phyloP scores from a whole-genome alignment of 2,329 filamentous ascomycete species.

The Cordyceps cicadae region DNA sequence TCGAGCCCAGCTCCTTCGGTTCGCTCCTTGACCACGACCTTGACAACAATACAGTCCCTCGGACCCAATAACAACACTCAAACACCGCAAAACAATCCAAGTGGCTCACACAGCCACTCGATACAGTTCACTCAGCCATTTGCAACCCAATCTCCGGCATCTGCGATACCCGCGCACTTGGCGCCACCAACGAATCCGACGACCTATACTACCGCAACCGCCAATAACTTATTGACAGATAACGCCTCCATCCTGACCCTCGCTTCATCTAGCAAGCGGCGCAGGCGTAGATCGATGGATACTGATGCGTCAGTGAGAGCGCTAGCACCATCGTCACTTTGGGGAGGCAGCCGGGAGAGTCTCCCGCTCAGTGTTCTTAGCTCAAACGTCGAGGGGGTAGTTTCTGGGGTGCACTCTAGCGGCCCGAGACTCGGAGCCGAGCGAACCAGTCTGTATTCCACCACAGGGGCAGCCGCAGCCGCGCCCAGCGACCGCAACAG shows the following conservation, averaged over 20 bases:
- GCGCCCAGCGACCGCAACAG: conserved; percentile 72
- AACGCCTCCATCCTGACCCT: conserved; percentile 81
- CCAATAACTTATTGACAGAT: conserved; percentile 74
- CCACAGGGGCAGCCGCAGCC: conserved; percentile 58
- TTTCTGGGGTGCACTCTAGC: conserved; percentile 47
- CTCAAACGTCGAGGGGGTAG: conserved; percentile 52
- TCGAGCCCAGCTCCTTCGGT: conserved; percentile 76
- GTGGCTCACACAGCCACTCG: conserved; percentile 30
- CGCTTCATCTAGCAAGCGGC: conserved; percentile 72
- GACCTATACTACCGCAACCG: conserved; percentile 70
- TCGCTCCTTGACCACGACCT: conserved; percentile 70
- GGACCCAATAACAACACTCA: conserved; percentile 49
- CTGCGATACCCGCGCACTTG: conserved; percentile 64
- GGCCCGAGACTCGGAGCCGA: conserved; percentile 42
- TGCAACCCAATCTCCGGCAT: conserved; percentile 55
- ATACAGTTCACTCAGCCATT: conserved; percentile 61
- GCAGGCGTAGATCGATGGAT: conserved; percentile 70
- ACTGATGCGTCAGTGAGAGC: conserved; percentile 80
- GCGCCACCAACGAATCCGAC: conserved; percentile 51
- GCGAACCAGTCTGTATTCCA: conserved; percentile 74
- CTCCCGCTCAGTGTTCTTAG: conserved; percentile 72
- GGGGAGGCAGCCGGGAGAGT: conserved; percentile 72
- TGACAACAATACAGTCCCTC: conserved; percentile 77
- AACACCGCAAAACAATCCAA: conserved; percentile 29
- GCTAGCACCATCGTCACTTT: conserved; percentile 72